Conservation (phyloP, 495 filamentous ascomycete genomes). For the Xylaria cubensis region DNA sequence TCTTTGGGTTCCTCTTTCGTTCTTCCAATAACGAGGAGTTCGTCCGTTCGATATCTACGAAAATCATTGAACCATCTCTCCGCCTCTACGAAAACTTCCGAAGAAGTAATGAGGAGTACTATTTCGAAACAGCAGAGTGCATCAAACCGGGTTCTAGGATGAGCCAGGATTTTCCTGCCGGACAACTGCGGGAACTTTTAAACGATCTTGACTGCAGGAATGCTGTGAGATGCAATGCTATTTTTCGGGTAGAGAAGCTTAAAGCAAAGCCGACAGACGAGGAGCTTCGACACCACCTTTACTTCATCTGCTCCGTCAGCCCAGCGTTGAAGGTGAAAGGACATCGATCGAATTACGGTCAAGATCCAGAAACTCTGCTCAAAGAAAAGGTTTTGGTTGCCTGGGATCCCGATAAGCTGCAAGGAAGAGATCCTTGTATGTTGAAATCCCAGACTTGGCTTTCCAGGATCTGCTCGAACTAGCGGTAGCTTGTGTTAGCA, state of each 20-base stretch:
- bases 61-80: background rate
- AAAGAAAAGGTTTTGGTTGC: slow-evolving; percentile 10
- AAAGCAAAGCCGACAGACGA: background rate
- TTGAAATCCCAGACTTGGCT: slow-evolving; percentile 9
- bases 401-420: background rate
- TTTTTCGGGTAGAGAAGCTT: background rate
- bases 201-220: background rate
- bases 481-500: background rate
- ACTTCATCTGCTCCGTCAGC: background rate
- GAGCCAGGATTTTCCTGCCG: background rate
- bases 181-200: too few species aligned
- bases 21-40: background rate
- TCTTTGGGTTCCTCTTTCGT: background rate
- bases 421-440: background rate
- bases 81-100: background rate
- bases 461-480: background rate
- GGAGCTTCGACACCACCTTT: background rate
- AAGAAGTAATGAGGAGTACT: background rate
- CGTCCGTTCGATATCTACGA: background rate
- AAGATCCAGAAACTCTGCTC: background rate
- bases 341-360: background rate
- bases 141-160: background rate
- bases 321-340: slow-evolving; percentile 4
- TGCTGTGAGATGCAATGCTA: background rate
- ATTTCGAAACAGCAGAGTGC: background rate